phyloP scores from a whole-genome alignment of 225 moss, liverwort and hornwort species.

The Polytrichum commune region DNA sequence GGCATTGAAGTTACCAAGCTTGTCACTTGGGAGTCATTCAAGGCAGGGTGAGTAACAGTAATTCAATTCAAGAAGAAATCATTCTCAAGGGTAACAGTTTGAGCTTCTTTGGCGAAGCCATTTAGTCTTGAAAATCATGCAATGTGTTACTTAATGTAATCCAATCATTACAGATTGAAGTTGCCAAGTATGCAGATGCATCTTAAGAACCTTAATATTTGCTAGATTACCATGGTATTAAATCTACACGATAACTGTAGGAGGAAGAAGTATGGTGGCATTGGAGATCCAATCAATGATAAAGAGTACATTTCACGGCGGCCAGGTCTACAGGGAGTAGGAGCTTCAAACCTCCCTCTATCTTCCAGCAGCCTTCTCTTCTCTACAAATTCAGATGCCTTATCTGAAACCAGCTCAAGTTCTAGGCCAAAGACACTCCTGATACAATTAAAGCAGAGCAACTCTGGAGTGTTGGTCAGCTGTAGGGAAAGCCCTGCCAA shows the following conservation, averaged over 20 bases:
- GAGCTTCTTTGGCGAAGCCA: too few relatives aligned
- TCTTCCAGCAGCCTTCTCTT: conserved; percentile 38
- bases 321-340: conserved; percentile 25
- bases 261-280: conserved; percentile 65
- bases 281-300: conserved; percentile 53
- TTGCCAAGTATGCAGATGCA: too few relatives aligned
- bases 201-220: too few relatives aligned
- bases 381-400: conserved; percentile 30
- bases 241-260: conserved; percentile 35
- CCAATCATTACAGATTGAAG: too few relatives aligned
- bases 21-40: conserved; percentile 64
- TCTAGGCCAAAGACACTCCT: conserved; percentile 17
- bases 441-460: conserved; percentile 23
- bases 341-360: conserved; percentile 12
- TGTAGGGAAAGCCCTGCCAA: conserved; percentile 32
- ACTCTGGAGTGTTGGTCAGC: conserved; percentile 31
- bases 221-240: background rate
- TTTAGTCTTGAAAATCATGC: too few relatives aligned
- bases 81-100: too few relatives aligned
- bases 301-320: conserved; percentile 29
- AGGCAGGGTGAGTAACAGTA: conserved; percentile 45
- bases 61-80: background rate
- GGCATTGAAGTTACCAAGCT: conserved; percentile 84
- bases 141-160: too few relatives aligned
- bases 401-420: conserved; percentile 23